These are phyloP conservation scores for Thymus mandschuricus DNA, from an alignment of 257 asterid species.

Conservation along the genomic window DNA sequence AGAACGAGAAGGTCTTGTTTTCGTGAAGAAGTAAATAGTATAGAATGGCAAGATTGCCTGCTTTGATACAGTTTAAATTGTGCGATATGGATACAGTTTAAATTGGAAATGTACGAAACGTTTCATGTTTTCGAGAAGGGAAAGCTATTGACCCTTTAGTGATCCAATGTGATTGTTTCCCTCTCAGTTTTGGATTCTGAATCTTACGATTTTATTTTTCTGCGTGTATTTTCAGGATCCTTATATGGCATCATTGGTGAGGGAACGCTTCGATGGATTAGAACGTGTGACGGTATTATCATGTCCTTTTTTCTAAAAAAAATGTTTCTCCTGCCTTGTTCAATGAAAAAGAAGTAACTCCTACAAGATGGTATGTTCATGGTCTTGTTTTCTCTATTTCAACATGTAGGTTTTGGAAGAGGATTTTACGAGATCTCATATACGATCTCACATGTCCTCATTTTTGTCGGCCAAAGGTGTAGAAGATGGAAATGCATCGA, in stretches of 20 bases:
- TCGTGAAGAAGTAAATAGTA: not conserved
- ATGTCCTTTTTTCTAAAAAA: not conserved
- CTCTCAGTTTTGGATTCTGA: slow-evolving; percentile 16
- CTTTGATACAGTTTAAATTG: not conserved
- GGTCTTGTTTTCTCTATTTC: slow-evolving; percentile 11
- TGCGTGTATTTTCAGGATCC: slow-evolving; percentile 68
- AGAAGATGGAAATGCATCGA: slow-evolving; percentile 34
- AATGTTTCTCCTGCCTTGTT: not conserved
- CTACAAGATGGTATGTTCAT: not conserved
- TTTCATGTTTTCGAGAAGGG: not conserved
- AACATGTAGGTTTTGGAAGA: slow-evolving; percentile 75
- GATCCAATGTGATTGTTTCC: not conserved
- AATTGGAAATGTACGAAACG: not conserved
- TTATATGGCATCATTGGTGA: slow-evolving; percentile 79
- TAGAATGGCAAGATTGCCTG: not conserved
- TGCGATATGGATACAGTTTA: not conserved
- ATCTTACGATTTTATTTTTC: slow-evolving; percentile 10
- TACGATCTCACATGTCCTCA: slow-evolving; percentile 74
- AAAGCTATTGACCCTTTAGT: slow-evolving; percentile 3
- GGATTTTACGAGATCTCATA: slow-evolving; percentile 83
- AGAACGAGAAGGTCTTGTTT: not conserved
- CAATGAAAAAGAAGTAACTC: not conserved
- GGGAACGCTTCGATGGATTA: slow-evolving; percentile 68
- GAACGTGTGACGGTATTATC: slow-evolving; percentile 63
- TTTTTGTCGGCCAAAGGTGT: slow-evolving; percentile 42